phyloP scores from a whole-genome alignment of 164 flowering plant genomes.

The Buxus sempervirens region DNA sequence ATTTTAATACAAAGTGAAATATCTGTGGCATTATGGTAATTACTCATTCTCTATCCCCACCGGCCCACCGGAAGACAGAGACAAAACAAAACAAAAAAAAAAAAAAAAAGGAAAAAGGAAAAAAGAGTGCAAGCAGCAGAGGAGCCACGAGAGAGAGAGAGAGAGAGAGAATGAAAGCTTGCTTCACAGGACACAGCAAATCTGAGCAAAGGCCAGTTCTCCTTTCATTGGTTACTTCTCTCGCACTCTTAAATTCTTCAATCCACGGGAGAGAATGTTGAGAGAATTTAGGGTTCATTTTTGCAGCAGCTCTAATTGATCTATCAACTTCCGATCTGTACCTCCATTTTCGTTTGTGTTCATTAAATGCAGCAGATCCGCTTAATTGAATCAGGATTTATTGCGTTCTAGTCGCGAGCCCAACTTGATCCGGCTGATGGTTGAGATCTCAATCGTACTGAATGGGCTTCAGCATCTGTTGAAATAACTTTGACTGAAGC shows the following conservation, averaged over 20 bases:
- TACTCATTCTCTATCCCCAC: too few species aligned
- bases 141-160: conserved; percentile 16
- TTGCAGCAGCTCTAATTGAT: conserved; percentile 10
- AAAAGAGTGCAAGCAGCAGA: background rate
- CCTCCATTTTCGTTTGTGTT: background rate
- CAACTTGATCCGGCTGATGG: background rate
- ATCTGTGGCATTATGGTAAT: too few species aligned
- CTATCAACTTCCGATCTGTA: conserved; percentile 25
- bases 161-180: conserved; percentile 36
- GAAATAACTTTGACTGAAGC: conserved; percentile 4
- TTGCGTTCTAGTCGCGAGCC: conserved; percentile 8
- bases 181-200: conserved; percentile 38
- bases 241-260: conserved; percentile 16
- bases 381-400: conserved; percentile 5
- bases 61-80: too few species aligned
- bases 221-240: background rate
- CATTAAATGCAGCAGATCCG: conserved; percentile 36
- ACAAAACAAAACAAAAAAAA: too few species aligned
- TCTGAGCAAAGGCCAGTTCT: conserved; percentile 12
- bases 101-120: conserved; percentile 1
- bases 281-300: conserved; percentile 22
- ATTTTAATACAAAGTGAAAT: too few species aligned
- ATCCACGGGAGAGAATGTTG: conserved; percentile 15
- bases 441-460: conserved; percentile 24
- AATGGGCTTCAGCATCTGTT: background rate